phyloP scores from a whole-genome alignment of 208 protist species.

The Acanthamoeba polyphaga region DNA sequence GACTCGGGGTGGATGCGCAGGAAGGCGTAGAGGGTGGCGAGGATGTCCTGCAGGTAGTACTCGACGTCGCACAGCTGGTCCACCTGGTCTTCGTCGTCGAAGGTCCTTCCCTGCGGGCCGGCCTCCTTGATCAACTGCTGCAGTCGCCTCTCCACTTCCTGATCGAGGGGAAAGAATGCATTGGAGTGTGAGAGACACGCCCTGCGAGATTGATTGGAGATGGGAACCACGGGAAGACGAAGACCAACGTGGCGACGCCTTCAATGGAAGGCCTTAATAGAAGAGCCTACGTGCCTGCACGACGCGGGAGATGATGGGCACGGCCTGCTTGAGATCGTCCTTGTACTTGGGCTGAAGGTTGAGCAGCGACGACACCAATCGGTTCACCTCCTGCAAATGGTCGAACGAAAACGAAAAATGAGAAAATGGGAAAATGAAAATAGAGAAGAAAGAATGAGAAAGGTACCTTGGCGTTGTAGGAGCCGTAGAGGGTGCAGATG shows the following conservation, averaged over 20 bases:
- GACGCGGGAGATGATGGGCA: slow-evolving; percentile 35
- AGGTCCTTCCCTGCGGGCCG: background rate
- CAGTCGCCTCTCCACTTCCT: slow-evolving; percentile 65
- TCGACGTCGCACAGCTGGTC: slow-evolving; percentile 68
- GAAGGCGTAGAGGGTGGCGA: slow-evolving; percentile 68
- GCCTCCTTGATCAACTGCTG: slow-evolving; percentile 47
- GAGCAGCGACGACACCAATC: slow-evolving; percentile 52
- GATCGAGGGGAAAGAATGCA: no score
- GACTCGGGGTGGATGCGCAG: slow-evolving; percentile 38
- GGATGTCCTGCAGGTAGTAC: slow-evolving; percentile 74
- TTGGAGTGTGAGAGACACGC: no score
- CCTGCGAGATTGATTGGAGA: no score
- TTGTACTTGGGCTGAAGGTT: slow-evolving; percentile 42
- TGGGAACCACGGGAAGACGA: no score
- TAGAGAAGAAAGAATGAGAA: background rate
- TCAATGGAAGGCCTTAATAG: no score
- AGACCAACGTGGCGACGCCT: background rate
- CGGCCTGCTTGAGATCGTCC: slow-evolving; percentile 36
- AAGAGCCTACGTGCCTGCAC: background rate
- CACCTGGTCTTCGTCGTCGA: slow-evolving; percentile 29
- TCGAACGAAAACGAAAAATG: background rate
- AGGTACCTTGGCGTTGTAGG: slow-evolving; percentile 41
- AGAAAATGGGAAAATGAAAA: background rate
- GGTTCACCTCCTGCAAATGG: slow-evolving; percentile 43
- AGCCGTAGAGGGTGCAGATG: slow-evolving; percentile 57